phyloP scores from a whole-genome alignment of 768 basidiomycete species.

The Macrolepiota fuliginosa region DNA sequence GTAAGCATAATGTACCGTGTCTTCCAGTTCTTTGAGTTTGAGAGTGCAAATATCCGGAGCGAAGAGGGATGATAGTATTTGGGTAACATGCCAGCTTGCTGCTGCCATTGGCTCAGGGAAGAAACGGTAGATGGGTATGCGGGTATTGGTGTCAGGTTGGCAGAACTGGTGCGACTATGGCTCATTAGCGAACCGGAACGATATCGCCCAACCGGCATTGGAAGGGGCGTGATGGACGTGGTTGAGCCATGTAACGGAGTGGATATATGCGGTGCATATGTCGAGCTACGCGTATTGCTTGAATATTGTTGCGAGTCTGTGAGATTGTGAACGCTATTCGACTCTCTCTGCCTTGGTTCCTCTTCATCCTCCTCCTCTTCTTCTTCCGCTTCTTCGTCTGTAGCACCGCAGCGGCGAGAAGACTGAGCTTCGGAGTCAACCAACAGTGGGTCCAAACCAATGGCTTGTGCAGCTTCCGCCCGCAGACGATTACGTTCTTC shows the following conservation, averaged over 20 bases:
- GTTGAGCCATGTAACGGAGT: slow-evolving; percentile 26
- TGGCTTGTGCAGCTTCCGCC: slow-evolving; percentile 72
- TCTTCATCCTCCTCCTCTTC: slow-evolving; percentile 27
- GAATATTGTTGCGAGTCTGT: slow-evolving; percentile 13
- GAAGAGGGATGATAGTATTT: slow-evolving; percentile 71
- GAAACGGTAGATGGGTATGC: slow-evolving; percentile 60
- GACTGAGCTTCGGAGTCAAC: slow-evolving; percentile 38
- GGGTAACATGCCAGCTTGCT: slow-evolving; percentile 52
- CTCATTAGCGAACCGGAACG: slow-evolving; percentile 38
- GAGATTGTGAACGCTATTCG: slow-evolving; percentile 8
- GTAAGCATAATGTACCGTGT: slow-evolving; percentile 60
- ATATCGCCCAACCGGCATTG: slow-evolving; percentile 23
- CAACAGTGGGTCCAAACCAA: slow-evolving; percentile 61
- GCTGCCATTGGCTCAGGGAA: slow-evolving; percentile 49
- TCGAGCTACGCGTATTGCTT: slow-evolving; percentile 20
- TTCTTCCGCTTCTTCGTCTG: slow-evolving; percentile 38
- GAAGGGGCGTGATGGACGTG: slow-evolving; percentile 25
- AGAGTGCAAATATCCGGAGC: slow-evolving; percentile 68
- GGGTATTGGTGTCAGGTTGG: slow-evolving; percentile 40
- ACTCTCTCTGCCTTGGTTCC: background rate
- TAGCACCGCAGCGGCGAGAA: slow-evolving; percentile 29
- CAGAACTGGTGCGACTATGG: slow-evolving; percentile 38
- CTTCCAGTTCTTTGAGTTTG: slow-evolving; percentile 64
- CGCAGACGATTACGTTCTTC: slow-evolving; percentile 75
- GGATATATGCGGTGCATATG: slow-evolving; percentile 22